Evolutionary conservation across 768 basidiomycete genomes (phyloP).

Genomic region (Sistotremastrum niveocremeum): DNA sequence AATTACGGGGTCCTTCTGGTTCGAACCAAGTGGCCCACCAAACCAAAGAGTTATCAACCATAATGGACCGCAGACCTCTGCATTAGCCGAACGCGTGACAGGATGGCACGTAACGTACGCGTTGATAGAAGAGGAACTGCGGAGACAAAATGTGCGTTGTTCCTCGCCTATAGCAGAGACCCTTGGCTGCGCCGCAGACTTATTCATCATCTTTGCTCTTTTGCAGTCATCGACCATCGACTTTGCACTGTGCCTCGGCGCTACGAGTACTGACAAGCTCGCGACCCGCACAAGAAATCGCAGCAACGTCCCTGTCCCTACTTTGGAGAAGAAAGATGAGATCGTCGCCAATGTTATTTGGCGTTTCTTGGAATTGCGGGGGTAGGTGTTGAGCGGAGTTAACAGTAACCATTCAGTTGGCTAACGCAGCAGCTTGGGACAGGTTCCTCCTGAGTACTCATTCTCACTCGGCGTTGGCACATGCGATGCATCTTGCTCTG

Average conservation of each 20-base stretch:
- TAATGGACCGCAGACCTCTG: conserved; percentile 63
- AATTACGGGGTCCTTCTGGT: conserved; percentile 67
- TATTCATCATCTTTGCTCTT: not conserved
- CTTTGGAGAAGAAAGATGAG: conserved; percentile 96
- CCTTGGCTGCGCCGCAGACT: not conserved
- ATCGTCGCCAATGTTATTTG: conserved; percentile 96
- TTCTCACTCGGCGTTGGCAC: conserved; percentile 76
- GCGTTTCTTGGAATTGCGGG: conserved; percentile 92
- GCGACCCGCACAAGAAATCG: conserved; percentile 60
- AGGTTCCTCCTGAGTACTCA: conserved; percentile 87
- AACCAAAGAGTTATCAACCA: conserved; percentile 52
- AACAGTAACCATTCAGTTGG: not conserved
- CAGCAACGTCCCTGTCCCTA: conserved; percentile 22
- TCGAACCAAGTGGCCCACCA: conserved; percentile 34
- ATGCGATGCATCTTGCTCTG: conserved; percentile 81
- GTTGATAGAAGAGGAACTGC: conserved; percentile 84
- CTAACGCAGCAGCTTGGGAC: conserved; percentile 2
- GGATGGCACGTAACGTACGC: conserved; percentile 83
- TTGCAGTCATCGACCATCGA: conserved; percentile 91
- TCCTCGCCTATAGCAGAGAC: not conserved
- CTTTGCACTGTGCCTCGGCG: conserved; percentile 86
- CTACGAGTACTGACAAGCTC: conserved; percentile 67
- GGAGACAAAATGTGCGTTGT: conserved; percentile 77
- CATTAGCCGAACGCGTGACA: conserved; percentile 75
- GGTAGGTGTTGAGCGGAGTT: conserved; percentile 40